phyloP scores from a whole-genome alignment of 2,329 filamentous ascomycete species.

The Cladosporium oxysporum region DNA sequence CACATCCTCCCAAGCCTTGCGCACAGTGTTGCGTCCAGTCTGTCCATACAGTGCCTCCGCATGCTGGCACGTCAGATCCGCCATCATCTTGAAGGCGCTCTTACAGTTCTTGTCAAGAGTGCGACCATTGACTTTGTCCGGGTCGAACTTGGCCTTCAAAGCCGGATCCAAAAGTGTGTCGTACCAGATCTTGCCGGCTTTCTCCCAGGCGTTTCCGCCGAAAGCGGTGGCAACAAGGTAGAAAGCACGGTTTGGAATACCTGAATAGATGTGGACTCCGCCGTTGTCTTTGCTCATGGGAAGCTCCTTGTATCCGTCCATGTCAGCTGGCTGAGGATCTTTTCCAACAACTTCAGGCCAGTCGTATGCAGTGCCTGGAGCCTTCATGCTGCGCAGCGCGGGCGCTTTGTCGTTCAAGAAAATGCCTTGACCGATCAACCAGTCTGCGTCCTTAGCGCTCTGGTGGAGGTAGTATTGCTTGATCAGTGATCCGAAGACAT shows the following conservation, averaged over 20 bases:
- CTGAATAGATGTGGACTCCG: conserved; percentile 3
- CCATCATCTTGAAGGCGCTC: conserved; percentile 10
- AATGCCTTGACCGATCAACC: conserved; percentile 3
- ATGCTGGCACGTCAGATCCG: not conserved
- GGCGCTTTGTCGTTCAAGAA: conserved; percentile 3
- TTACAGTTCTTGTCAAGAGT: conserved; percentile 1
- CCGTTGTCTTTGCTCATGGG: not conserved
- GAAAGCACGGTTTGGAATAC: conserved; percentile 12
- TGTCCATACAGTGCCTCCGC: conserved; percentile 1
- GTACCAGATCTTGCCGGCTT: conserved; percentile 11
- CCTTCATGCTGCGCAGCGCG: conserved; percentile 12
- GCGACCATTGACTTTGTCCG: not conserved
- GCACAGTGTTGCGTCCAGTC: not conserved
- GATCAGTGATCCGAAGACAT: conserved; percentile 9
- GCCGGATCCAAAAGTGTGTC: not conserved
- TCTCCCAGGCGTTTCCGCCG: conserved; percentile 6
- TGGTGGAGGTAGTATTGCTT: not conserved
- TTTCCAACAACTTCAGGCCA: not conserved
- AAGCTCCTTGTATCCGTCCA: not conserved
- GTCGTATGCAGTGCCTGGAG: conserved; percentile 12
- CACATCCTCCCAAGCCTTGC: conserved; percentile 1
- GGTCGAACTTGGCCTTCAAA: not conserved
- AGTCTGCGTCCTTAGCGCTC: not conserved
- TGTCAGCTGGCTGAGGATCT: not conserved
- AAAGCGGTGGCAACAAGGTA: not conserved